Base-by-base conservation (phyloP, 768 basidiomycete genomes). In the Austroboletus eburneus region DNA sequence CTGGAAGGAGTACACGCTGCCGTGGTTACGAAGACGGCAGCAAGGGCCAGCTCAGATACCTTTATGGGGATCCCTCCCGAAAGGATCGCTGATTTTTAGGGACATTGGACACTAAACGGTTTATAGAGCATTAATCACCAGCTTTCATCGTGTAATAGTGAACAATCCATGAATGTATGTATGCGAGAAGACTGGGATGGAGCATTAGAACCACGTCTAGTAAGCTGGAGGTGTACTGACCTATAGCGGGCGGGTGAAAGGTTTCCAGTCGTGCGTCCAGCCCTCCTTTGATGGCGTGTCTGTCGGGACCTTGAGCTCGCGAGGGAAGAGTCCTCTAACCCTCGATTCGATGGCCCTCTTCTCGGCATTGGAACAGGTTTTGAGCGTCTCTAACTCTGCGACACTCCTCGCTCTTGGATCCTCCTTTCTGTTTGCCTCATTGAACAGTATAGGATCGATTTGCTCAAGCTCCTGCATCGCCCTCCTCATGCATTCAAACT, bases 181-280 rank as follows among this genome's bases (percentile, higher is more conserved):
- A n/a, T n/a, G n/a, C n/a, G n/a, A n/a, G n/a, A 45, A 30, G 41
- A 20, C 49, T 54, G 36, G 21, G n/a, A 39, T 10, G 9, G 14
- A 16, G 34, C 4, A 22, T 61, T 0, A 61, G 43, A 7, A 17
- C 42, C 25, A 7, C 1, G 38, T 14, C 14, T 6, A 23, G 29
- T 23, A 22, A 42, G 3, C 12, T 16, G 13, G 23, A 33, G 18
- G n/a, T 1, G 9, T 3, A 3, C 52, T 25, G 14, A 64, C 62
- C 56, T 62, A 62, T 49, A 78, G 48, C 23, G 79, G 78, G 32
- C 77, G 72, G 48, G 74, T 67, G 59, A 82, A 80, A 39, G 86
- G 76, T 45, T 76, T 87, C 81, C 85, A 94, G n/a, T 85, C 80
- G 59, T 93, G 86, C 43, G 83, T 81, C 92, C 92, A 95, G 4